Conservation (phyloP, 768 basidiomycete species). For the Trametes cubensis region DNA sequence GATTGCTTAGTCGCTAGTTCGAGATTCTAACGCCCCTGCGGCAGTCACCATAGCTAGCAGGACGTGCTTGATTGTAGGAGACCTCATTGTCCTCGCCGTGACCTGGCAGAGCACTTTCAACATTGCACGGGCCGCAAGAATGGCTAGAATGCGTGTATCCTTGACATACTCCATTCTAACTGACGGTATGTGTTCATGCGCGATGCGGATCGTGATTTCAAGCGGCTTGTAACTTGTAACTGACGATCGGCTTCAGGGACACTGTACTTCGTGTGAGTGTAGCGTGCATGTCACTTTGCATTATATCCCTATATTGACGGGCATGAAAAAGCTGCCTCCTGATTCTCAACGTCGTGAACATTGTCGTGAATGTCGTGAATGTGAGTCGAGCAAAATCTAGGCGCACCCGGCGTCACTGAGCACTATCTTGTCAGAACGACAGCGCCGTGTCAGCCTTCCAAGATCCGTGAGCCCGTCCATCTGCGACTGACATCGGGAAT, state of each 20-base stretch:
- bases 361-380: slow-evolving; percentile 7
- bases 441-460: slow-evolving; percentile 18
- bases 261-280: slow-evolving; percentile 9
- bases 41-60: slow-evolving; percentile 12
- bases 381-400: background rate
- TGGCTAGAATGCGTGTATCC: slow-evolving; percentile 5
- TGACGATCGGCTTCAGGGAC: background rate
- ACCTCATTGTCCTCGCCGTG: slow-evolving; percentile 11
- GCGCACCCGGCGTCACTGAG: background rate
- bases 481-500: background rate
- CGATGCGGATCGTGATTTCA: too few species aligned
- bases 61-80: slow-evolving; percentile 7
- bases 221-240: background rate
- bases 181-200: slow-evolving; percentile 1
- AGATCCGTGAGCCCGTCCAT: slow-evolving; percentile 3
- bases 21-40: background rate
- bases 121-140: slow-evolving; percentile 1
- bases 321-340: background rate
- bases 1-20: too few species aligned
- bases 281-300: background rate
- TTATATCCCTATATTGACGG: background rate
- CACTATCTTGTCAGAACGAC: background rate
- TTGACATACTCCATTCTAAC: slow-evolving; percentile 10
- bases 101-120: slow-evolving; percentile 13
- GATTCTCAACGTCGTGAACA: slow-evolving; percentile 15